These are phyloP conservation scores for Cardiospermum halicacabum DNA, from an alignment of 345 rosid genomes.

Conservation along the genomic window DNA sequence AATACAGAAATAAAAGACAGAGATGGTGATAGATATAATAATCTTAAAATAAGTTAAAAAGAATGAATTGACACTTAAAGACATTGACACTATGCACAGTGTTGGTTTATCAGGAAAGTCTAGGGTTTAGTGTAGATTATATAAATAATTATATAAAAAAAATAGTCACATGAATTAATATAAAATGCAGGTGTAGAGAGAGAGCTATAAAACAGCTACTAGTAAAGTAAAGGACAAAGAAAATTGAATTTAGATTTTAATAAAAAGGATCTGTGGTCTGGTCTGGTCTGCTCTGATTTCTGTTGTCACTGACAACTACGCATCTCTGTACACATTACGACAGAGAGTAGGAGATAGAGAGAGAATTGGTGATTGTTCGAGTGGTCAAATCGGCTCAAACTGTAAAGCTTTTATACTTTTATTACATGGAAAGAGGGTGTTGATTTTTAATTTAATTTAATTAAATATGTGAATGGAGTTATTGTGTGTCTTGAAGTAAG, in stretches of 20 bases:
- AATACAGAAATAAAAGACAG: conserved; percentile 12
- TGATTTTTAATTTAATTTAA: too few species aligned
- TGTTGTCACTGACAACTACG: conserved; percentile 45
- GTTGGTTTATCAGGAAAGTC: conserved; percentile 28
- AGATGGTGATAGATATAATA: conserved; percentile 35
- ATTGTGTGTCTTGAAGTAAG: too few species aligned
- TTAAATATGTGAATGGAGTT: too few species aligned
- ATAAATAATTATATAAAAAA: conserved; percentile 13
- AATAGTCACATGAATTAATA: conserved; percentile 6
- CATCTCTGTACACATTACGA: conserved; percentile 25
- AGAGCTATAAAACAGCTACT: conserved; percentile 16
- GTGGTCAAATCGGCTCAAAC: conserved; percentile 34
- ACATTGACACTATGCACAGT: conserved; percentile 17
- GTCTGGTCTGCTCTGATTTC: conserved; percentile 24
- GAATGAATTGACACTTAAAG: not conserved
- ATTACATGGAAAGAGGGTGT: too few species aligned
- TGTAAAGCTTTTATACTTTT: conserved; percentile 12
- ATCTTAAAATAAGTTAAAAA: conserved; percentile 22
- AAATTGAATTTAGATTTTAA: conserved; percentile 16
- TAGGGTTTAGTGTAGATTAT: conserved; percentile 19
- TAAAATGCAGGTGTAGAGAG: not conserved
- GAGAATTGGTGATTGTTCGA: conserved; percentile 17
- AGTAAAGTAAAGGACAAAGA: conserved; percentile 22
- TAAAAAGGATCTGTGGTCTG: conserved; percentile 36
- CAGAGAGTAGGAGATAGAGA: conserved; percentile 12